Percentiles rank a stretch among this genome's conserved stretches.
phyloP scores from a whole-genome alignment of 345 rosid species.

The Corchorus olitorius region DNA sequence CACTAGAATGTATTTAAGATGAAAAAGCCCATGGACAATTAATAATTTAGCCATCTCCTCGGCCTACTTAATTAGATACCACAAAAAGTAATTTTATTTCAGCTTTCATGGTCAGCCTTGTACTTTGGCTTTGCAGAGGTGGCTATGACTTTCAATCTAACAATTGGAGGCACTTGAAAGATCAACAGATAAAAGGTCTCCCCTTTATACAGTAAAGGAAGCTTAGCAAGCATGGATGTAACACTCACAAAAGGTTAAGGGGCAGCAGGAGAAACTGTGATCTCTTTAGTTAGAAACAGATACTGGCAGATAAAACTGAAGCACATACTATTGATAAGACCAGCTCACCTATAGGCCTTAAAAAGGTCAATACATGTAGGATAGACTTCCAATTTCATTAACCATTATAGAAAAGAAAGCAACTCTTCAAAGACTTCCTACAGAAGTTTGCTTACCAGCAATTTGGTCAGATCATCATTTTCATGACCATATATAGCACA shows the following conservation, averaged over 20 bases:
- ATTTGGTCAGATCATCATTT: slow-evolving; percentile 77
- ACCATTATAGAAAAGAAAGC: neutral
- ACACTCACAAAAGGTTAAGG: neutral
- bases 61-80: neutral
- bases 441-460: slow-evolving; percentile 53
- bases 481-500: slow-evolving; percentile 93
- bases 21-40: neutral
- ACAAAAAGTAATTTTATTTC: neutral
- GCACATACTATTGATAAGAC: neutral
- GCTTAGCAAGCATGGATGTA: neutral
- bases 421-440: slow-evolving; percentile 7
- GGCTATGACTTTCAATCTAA: neutral
- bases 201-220: neutral
- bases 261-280: neutral
- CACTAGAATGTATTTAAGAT: neutral
- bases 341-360: neutral
- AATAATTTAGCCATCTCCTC: neutral
- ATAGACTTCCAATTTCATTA: neutral
- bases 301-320: neutral
- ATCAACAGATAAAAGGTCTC: neutral
- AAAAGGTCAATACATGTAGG: neutral
- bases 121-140: neutral
- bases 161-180: neutral
- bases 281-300: neutral
- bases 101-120: neutral